Conservation (phyloP, 1,139 yeast species). For the Sugiyamaella neomexicana region DNA sequence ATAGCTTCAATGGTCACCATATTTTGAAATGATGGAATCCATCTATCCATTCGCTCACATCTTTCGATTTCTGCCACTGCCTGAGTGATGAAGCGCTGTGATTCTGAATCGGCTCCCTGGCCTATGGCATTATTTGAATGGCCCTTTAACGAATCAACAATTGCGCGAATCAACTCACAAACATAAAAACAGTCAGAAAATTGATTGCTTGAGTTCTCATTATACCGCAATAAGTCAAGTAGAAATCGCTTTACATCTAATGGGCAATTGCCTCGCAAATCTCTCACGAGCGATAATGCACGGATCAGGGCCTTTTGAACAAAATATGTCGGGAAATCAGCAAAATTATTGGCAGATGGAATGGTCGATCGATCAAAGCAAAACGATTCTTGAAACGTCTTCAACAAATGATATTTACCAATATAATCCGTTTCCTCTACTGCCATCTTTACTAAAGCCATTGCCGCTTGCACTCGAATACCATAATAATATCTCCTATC, state of each 20-base stretch:
- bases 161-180: slow-evolving; percentile 55
- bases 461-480: slow-evolving; percentile 82
- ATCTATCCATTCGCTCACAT: slow-evolving; percentile 75
- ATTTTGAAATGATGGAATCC: slow-evolving; percentile 77
- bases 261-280: slow-evolving; percentile 69
- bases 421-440: slow-evolving; percentile 60
- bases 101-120: slow-evolving; percentile 4
- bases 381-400: slow-evolving; percentile 65
- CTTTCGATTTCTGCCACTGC: slow-evolving; percentile 67
- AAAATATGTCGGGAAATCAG: slow-evolving; percentile 64
- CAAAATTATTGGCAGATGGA: slow-evolving; percentile 81
- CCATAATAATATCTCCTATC: slow-evolving; percentile 89
- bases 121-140: slow-evolving; percentile 10
- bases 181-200: slow-evolving; percentile 76
- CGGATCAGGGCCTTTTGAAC: slow-evolving; percentile 67
- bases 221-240: slow-evolving; percentile 72
- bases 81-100: slow-evolving; percentile 42
- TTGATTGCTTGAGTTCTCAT: slow-evolving; percentile 79
- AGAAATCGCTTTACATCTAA: slow-evolving; percentile 59
- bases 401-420: slow-evolving; percentile 72
- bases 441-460: slow-evolving; percentile 69
- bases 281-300: slow-evolving; percentile 61
- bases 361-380: slow-evolving; percentile 68
- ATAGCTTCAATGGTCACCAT: slow-evolving; percentile 59
- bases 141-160: slow-evolving; percentile 49